These are phyloP conservation scores for Articulospora tetracladia DNA, from an alignment of 495 filamentous ascomycete genomes.

Conservation along the genomic window DNA sequence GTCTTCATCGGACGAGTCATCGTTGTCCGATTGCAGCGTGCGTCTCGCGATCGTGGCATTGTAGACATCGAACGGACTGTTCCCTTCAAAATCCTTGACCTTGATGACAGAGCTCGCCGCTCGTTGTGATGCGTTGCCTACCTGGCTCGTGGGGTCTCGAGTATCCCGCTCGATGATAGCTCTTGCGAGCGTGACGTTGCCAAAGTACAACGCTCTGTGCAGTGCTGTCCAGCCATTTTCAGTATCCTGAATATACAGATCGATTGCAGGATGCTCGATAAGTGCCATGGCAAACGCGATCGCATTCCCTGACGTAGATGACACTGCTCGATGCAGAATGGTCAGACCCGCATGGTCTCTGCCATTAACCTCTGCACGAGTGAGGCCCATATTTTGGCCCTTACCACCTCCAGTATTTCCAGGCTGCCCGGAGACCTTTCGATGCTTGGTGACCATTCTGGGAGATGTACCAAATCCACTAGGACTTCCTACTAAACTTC, in stretches of 20 bases:
- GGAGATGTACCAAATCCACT: slow-evolving; percentile 40
- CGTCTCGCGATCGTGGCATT: slow-evolving; percentile 71
- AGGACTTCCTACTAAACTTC: slow-evolving; percentile 20
- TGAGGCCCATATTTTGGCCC: slow-evolving; percentile 9
- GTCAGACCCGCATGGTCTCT: slow-evolving; percentile 76
- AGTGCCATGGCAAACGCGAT: slow-evolving; percentile 71
- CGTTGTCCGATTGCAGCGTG: slow-evolving; percentile 30
- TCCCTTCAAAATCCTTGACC: slow-evolving; percentile 91
- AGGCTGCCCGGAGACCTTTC: slow-evolving; percentile 37
- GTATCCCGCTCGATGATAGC: slow-evolving; percentile 73
- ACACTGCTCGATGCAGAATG: slow-evolving; percentile 80
- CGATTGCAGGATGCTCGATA: slow-evolving; percentile 74
- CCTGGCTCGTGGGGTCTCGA: slow-evolving; percentile 53
- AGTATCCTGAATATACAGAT: slow-evolving; percentile 79
- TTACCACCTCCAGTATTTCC: slow-evolving; percentile 10
- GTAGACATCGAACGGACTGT: slow-evolving; percentile 91
- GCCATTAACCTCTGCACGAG: slow-evolving; percentile 66
- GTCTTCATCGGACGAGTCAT: slow-evolving; percentile 30
- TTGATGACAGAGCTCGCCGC: slow-evolving; percentile 69
- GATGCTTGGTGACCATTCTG: slow-evolving; percentile 36
- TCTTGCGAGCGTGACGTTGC: slow-evolving; percentile 83
- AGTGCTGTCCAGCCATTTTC: slow-evolving; percentile 97
- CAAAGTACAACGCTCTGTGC: slow-evolving; percentile 88
- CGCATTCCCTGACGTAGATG: slow-evolving; percentile 63
- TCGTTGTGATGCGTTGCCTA: slow-evolving; percentile 30